Percentiles rank a stretch among this genome's conserved stretches.
phyloP scores from a whole-genome alignment of 768 basidiomycete species.

The Agaricus subrufescens region DNA sequence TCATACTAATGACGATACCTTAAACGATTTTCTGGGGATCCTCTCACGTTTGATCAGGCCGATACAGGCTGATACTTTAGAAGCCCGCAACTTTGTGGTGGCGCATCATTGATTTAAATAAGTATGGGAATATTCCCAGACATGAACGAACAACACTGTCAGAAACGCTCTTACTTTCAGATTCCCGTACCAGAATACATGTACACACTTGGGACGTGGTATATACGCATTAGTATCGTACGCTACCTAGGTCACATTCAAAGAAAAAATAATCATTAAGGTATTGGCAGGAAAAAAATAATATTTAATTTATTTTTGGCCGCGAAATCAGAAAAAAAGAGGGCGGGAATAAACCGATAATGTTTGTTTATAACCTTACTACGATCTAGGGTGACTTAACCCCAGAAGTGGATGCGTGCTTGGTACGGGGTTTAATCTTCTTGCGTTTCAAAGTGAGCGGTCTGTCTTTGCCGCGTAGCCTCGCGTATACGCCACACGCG shows the following conservation, averaged over 20 bases:
- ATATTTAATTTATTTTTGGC: not conserved
- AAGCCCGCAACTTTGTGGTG: no score
- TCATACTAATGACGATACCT: no score
- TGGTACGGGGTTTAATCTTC: constrained; percentile 45
- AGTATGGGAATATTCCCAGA: no score
- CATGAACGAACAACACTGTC: no score
- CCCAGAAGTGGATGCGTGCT: constrained; percentile 22
- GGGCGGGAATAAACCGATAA: no score
- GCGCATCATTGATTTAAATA: no score
- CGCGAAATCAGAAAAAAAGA: not conserved
- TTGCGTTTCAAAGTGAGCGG: constrained; percentile 41
- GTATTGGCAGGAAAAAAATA: constrained; percentile 4
- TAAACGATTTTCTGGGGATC: no score
- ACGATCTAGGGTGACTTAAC: not conserved
- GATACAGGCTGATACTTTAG: no score
- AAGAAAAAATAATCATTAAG: not conserved
- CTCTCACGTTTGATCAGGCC: no score
- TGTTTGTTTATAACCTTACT: not conserved
- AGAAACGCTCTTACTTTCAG: not conserved
- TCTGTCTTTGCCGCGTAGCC: constrained; percentile 42
- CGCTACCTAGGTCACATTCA: not conserved
- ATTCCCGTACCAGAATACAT: not conserved
- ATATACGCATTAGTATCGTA: not conserved
- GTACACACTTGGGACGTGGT: not conserved
- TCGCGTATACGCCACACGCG: constrained; percentile 45